Evolutionary conservation across 257 asterid species (phyloP).

Genomic region (Scutellaria barbata): DNA sequence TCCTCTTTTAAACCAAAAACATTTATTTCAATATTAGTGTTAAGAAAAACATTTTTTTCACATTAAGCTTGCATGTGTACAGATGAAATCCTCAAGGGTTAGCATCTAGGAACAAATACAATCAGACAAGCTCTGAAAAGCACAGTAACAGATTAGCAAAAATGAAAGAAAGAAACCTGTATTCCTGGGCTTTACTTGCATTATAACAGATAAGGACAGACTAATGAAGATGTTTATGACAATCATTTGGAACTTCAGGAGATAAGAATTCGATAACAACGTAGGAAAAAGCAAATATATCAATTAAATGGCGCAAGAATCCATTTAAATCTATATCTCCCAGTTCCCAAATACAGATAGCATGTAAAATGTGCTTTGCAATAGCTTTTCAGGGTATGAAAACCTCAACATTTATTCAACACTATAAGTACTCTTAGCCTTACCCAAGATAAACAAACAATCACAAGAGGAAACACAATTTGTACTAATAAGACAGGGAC

Average conservation of each 20-base stretch:
- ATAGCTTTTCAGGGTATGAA: not conserved
- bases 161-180: too few relatives aligned
- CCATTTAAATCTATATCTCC: not conserved
- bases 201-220: not conserved
- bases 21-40: too few relatives aligned
- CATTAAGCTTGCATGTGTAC: not conserved
- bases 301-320: not conserved
- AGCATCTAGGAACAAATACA: not conserved
- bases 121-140: not conserved
- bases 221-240: not conserved
- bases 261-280: not conserved
- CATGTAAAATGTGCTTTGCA: not conserved
- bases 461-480: not conserved
- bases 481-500: not conserved
- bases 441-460: not conserved
- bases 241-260: not conserved
- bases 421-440: not conserved
- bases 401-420: not conserved
- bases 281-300: not conserved
- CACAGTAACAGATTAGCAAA: not conserved
- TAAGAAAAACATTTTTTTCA: not conserved
- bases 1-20: too few relatives aligned
- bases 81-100: not conserved
- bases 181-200: too few relatives aligned
- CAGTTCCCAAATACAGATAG: slow-evolving; percentile 11